Evolutionary conservation across 352 stramenopile genomes (phyloP).

Genomic region (Elongisporangium prolatum): DNA sequence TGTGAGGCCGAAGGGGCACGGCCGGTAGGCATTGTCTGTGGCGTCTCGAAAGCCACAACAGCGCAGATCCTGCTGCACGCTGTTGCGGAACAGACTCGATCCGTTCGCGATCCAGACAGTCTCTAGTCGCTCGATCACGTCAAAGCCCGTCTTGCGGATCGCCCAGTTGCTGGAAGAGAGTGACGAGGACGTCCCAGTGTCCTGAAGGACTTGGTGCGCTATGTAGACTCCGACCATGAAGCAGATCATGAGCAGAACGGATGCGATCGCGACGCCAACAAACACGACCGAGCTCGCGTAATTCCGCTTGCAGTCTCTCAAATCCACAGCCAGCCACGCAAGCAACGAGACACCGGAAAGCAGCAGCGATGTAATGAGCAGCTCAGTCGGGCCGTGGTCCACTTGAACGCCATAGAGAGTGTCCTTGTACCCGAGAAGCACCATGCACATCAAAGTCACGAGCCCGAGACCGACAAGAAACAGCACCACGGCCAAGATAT

Average conservation of each 20-base stretch:
- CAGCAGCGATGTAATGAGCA: constrained; percentile 26
- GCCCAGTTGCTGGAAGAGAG: constrained; percentile 54
- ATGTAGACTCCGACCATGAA: constrained; percentile 55
- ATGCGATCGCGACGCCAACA: constrained; percentile 30
- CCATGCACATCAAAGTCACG: constrained; percentile 46
- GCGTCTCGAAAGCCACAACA: constrained; percentile 63
- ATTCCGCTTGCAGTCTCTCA: constrained; percentile 28
- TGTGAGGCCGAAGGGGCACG: constrained; percentile 41
- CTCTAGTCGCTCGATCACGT: constrained; percentile 43
- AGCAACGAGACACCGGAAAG: constrained; percentile 33
- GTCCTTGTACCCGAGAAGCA: constrained; percentile 42
- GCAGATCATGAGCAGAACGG: constrained; percentile 32
- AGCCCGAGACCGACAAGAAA: constrained; percentile 45
- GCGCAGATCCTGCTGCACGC: constrained; percentile 56
- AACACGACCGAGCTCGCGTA: constrained; percentile 25
- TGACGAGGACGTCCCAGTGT: constrained; percentile 22
- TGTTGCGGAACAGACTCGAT: constrained; percentile 34
- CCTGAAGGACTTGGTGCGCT: constrained; percentile 48
- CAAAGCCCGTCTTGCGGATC: constrained; percentile 65
- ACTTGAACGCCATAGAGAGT: constrained; percentile 49
- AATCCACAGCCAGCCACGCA: constrained; percentile 49
- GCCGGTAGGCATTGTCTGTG: constrained; percentile 34
- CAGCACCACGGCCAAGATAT: constrained; percentile 18
- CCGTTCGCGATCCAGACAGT: constrained; percentile 36
- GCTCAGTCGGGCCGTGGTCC: constrained; percentile 35